A percentile compares a stretch with the other conserved stretches of the same genome.
phyloP scores from a whole-genome alignment of 768 basidiomycete species.

The Rhodotorula kratochvilovae region DNA sequence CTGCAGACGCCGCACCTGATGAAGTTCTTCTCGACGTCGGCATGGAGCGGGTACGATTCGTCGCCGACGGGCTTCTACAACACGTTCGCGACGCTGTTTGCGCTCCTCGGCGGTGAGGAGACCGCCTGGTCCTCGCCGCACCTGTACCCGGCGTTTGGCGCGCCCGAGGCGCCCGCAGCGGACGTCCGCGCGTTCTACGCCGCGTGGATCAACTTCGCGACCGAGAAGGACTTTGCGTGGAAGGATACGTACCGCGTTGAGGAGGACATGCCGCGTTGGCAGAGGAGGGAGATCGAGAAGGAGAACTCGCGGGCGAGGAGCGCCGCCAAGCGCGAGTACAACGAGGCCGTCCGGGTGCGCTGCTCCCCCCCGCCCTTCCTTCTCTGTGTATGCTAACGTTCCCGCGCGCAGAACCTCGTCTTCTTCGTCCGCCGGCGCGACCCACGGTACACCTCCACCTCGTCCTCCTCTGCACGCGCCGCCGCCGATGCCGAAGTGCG shows the following conservation, averaged over 20 bases:
- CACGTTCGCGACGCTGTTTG: slow-evolving; percentile 81
- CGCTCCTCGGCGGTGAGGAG: slow-evolving; percentile 72
- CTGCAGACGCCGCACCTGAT: slow-evolving; percentile 62
- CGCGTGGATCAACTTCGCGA: slow-evolving; percentile 79
- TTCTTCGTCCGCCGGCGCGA: slow-evolving; percentile 48
- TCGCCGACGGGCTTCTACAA: slow-evolving; percentile 74
- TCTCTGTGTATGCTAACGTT: slow-evolving; percentile 54
- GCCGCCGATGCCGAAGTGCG: slow-evolving; percentile 44
- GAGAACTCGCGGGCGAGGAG: slow-evolving; percentile 91
- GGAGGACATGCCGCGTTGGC: slow-evolving; percentile 80
- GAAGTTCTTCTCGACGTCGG: slow-evolving; percentile 71
- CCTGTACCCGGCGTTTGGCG: slow-evolving; percentile 80
- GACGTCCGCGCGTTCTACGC: slow-evolving; percentile 70
- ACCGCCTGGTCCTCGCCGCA: slow-evolving; percentile 34
- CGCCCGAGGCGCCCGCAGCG: slow-evolving; percentile 53
- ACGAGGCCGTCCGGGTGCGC: slow-evolving; percentile 76
- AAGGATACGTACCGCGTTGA: slow-evolving; percentile 72
- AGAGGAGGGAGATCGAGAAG: slow-evolving; percentile 87
- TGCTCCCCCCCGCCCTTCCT: slow-evolving; percentile 37
- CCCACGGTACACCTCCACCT: slow-evolving; percentile 47
- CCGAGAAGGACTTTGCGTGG: slow-evolving; percentile 84
- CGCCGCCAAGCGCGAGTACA: slow-evolving; percentile 82
- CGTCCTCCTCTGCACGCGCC: slow-evolving; percentile 45
- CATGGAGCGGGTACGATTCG: slow-evolving; percentile 66
- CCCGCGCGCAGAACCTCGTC: slow-evolving; percentile 68